Evolutionary conservation across 2,329 filamentous ascomycete genomes (phyloP).

Genomic region (Paramyrothecium sp.): DNA sequence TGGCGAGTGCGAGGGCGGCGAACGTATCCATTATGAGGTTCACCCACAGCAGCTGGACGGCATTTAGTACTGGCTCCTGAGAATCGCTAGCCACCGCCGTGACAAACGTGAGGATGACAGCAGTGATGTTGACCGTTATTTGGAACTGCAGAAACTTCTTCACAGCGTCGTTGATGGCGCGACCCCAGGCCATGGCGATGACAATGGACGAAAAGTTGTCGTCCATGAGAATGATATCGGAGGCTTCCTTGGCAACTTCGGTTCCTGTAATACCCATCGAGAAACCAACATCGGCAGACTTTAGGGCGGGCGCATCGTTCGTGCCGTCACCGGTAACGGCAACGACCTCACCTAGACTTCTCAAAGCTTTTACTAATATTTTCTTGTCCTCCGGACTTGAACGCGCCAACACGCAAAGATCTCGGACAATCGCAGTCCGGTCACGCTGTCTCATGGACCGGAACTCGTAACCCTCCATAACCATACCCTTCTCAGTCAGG

Average conservation of each 20-base stretch:
- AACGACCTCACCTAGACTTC: constrained; percentile 63
- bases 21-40: no score
- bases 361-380: constrained; percentile 60
- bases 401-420: constrained; percentile 64
- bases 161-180: constrained; percentile 62
- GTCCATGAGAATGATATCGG: constrained; percentile 63
- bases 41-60: constrained; percentile 66
- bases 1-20: constrained; percentile 64
- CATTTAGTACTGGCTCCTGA: constrained; percentile 59
- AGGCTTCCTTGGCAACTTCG: constrained; percentile 66
- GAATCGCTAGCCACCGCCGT: constrained; percentile 56
- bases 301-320: constrained; percentile 62
- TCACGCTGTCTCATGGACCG: constrained; percentile 50
- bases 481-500: constrained; percentile 48
- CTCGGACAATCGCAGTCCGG: constrained; percentile 51
- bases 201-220: constrained; percentile 67
- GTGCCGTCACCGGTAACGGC: constrained; percentile 65
- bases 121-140: constrained; percentile 69
- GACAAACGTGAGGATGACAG: constrained; percentile 63
- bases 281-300: constrained; percentile 63
- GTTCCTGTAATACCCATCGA: constrained; percentile 66
- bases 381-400: constrained; percentile 68
- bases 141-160: constrained; percentile 66
- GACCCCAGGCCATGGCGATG: constrained; percentile 60
- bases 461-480: constrained; percentile 55